Evolutionary conservation across 225 moss, liverwort and hornwort genomes (phyloP), one percentile per base, ranked within the genome.

Genomic region (Ulota crispa): DNA sequence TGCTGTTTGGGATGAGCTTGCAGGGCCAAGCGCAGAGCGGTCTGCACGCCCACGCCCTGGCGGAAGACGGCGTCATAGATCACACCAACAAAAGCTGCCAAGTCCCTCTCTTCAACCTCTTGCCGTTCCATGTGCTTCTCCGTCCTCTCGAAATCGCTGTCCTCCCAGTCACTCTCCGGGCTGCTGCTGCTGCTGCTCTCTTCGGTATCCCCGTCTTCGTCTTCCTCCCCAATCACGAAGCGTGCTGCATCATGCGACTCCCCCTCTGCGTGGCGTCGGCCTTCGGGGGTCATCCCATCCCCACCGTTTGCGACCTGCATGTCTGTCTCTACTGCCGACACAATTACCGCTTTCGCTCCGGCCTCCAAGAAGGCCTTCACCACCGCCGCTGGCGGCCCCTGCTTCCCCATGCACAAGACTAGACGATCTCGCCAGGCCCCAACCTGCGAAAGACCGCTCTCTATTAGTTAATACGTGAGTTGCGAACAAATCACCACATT

Each of bases 361-460:
- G 92, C 90, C 66, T 99, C 99, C 85, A 99, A 62, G 78, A 99
- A 96, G 43, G 96, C 93, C 83, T 96, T 96, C 74, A 93, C 91
- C 55, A 96, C 84, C 37, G 86, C 80, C 41, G 89, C 72, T 76
- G 90, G 86, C 56, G 96, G 99, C 11, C 99, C 93, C 43, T 91
- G 89, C 78, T 83, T 90, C 71, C 96, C 99, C 6, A 91, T 92
- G 70, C 99, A 99, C 26, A 99, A 72, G 8, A 99, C 93, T 43
- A 99, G 89, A 42, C 96, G 91, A 76, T 94, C 96, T 74, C 99
- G 92, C 99, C 99, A 99, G 62, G 89, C 89, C 70, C 96, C 99
- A 47, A 94, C 91, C 98, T 99, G 89, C 80, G n/a, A 66, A 78
- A 43, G n/a, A 62, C 28, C 37, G 57, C 60, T 14, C 18, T 27